Evolutionary conservation across 2,329 filamentous ascomycete genomes (phyloP).

Genomic region (Trichoderma endophyticum): DNA sequence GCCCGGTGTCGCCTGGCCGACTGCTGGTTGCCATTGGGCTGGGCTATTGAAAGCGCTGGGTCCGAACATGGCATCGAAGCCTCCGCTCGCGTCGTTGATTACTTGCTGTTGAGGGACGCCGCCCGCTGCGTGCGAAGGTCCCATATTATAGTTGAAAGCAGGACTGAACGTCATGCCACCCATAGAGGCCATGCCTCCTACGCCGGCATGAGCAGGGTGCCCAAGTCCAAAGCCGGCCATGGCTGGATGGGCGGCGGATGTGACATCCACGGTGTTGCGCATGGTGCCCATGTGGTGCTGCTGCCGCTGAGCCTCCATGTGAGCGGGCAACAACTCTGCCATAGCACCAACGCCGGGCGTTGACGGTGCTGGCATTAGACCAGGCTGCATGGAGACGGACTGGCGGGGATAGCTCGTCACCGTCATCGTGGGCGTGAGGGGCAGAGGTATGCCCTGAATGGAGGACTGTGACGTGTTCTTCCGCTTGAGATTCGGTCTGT

Average conservation of each 20-base stretch:
- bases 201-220: background rate
- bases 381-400: constrained; percentile 35
- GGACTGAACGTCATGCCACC: constrained; percentile 19
- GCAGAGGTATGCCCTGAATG: constrained; percentile 31
- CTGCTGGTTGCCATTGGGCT: constrained; percentile 47
- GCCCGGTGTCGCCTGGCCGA: constrained; percentile 20
- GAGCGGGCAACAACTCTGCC: constrained; percentile 36
- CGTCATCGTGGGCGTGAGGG: constrained; percentile 27
- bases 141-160: constrained; percentile 39
- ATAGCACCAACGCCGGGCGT: constrained; percentile 40
- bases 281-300: constrained; percentile 32
- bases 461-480: constrained; percentile 43
- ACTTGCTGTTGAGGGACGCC: constrained; percentile 19
- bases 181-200: constrained; percentile 7
- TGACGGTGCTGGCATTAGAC: constrained; percentile 35
- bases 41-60: constrained; percentile 53
- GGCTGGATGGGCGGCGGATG: background rate
- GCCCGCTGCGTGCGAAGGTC: constrained; percentile 21
- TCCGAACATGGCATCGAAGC: constrained; percentile 60
- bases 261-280: constrained; percentile 25
- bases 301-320: constrained; percentile 33
- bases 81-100: constrained; percentile 33
- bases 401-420: constrained; percentile 36
- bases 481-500: constrained; percentile 45
- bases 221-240: constrained; percentile 10